phyloP scores from a whole-genome alignment of 306 rosid genomes.

The Cyclanthera cordifolia region DNA sequence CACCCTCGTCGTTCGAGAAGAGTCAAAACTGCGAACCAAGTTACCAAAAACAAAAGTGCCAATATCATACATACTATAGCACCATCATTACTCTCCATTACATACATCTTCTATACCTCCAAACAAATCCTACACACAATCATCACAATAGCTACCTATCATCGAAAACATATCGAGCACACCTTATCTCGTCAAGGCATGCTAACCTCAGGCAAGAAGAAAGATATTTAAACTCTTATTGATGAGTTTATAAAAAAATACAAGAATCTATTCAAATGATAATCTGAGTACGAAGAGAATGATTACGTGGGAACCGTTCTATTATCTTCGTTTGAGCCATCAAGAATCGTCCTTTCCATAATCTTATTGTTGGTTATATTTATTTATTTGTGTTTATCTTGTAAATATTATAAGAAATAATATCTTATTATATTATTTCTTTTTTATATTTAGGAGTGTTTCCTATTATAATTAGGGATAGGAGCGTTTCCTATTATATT shows the following conservation, averaged over 20 bases:
- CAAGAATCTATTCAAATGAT: neutral
- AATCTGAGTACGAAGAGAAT: neutral
- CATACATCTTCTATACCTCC: neutral
- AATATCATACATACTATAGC: constrained; percentile 75
- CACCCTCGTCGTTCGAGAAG: constrained; percentile 70
- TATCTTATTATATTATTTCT: too few species aligned
- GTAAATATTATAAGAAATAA: too few species aligned
- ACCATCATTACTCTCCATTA: too few species aligned
- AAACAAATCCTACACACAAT: neutral
- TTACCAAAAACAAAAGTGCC: constrained; percentile 57
- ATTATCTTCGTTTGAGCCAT: too few species aligned
- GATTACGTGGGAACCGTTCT: too few species aligned
- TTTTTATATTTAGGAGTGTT: too few species aligned
- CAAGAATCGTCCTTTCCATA: too few species aligned
- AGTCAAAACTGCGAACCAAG: constrained; percentile 73
- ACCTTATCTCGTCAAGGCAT: neutral
- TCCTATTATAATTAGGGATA: too few species aligned
- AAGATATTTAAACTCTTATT: neutral
- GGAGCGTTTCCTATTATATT: too few species aligned
- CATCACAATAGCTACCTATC: neutral
- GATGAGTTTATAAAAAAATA: too few species aligned
- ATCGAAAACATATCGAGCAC: neutral
- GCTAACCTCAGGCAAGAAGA: neutral
- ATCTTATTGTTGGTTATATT: too few species aligned
- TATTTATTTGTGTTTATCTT: too few species aligned